phyloP scores from a whole-genome alignment of 805 yeast species.

The Cyberlindnera americana region DNA sequence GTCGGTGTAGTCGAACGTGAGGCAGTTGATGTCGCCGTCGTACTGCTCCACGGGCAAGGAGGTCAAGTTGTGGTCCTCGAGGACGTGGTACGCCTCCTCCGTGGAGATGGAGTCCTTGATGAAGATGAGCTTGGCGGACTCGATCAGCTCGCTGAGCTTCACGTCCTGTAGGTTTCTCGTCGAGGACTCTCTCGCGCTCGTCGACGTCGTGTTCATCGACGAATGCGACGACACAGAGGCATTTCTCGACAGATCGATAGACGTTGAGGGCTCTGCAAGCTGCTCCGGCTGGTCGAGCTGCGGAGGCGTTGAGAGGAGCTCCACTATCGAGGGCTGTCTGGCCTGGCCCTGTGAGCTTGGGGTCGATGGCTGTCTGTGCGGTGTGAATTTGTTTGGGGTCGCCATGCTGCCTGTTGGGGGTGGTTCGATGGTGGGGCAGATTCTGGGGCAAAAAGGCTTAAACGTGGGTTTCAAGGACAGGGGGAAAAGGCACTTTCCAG shows the following conservation, averaged over 20 bases:
- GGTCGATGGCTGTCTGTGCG: slow-evolving; percentile 30
- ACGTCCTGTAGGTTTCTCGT: slow-evolving; percentile 75
- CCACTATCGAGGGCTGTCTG: slow-evolving; percentile 69
- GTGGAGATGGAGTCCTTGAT: slow-evolving; percentile 68
- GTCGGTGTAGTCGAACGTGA: slow-evolving; percentile 90
- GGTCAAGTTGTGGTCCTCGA: slow-evolving; percentile 70
- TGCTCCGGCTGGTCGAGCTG: slow-evolving; percentile 38
- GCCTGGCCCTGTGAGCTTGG: slow-evolving; percentile 25
- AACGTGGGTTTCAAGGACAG: slow-evolving; percentile 2
- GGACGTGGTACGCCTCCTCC: slow-evolving; percentile 82
- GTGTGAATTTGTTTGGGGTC: slow-evolving; percentile 31
- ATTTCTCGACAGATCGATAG: slow-evolving; percentile 23
- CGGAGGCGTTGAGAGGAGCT: slow-evolving; percentile 73
- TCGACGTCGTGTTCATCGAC: slow-evolving; percentile 61
- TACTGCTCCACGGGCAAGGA: slow-evolving; percentile 73
- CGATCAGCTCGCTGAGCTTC: slow-evolving; percentile 68
- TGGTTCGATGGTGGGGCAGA: slow-evolving; percentile 1
- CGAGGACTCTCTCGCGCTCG: slow-evolving; percentile 20
- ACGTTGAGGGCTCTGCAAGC: slow-evolving; percentile 9
- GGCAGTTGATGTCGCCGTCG: slow-evolving; percentile 59
- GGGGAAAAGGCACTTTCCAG: no score
- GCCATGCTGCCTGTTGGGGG: neutral
- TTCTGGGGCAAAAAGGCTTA: slow-evolving; percentile 5
- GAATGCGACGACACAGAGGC: slow-evolving; percentile 37
- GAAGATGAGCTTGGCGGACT: slow-evolving; percentile 69